Conservation (phyloP, 257 asterid species). For the Petrea volubilis region DNA sequence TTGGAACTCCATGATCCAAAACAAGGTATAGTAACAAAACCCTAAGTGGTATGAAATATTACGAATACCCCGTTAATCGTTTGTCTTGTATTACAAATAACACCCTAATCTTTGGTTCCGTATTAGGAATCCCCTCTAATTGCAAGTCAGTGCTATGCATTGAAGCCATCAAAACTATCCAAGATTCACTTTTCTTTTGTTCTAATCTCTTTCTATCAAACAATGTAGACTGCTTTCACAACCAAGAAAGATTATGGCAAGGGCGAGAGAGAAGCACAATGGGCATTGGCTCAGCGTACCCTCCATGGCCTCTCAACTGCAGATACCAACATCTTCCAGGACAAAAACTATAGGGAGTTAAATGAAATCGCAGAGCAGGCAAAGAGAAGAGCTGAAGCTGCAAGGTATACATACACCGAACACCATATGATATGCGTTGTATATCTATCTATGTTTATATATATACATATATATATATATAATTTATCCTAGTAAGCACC, state of each 20-base stretch:
- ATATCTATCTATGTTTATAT: no score
- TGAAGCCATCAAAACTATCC: no score
- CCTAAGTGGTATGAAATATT: no score
- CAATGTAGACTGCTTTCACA: slow-evolving; percentile 79
- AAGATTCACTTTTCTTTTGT: background rate
- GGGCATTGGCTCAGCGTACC: slow-evolving; percentile 83
- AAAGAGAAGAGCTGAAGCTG: slow-evolving; percentile 74
- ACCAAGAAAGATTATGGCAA: slow-evolving; percentile 81
- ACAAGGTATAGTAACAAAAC: no score
- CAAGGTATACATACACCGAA: slow-evolving; percentile 45
- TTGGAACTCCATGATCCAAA: slow-evolving; percentile 78
- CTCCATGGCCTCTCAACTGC: slow-evolving; percentile 70
- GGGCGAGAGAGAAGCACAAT: slow-evolving; percentile 84
- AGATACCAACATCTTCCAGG: slow-evolving; percentile 28
- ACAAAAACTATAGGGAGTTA: slow-evolving; percentile 49
- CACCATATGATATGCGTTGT: no score
- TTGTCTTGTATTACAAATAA: no score
- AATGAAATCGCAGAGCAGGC: slow-evolving; percentile 81
- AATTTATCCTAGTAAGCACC: no score
- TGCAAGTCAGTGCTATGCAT: no score
- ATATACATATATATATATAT: no score
- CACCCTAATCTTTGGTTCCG: no score
- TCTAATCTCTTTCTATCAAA: background rate
- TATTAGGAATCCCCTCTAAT: no score
- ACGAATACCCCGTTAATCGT: no score